Base-by-base conservation (phyloP, 2,329 filamentous ascomycete genomes). In the Calonectria pseudoreteaudii region DNA sequence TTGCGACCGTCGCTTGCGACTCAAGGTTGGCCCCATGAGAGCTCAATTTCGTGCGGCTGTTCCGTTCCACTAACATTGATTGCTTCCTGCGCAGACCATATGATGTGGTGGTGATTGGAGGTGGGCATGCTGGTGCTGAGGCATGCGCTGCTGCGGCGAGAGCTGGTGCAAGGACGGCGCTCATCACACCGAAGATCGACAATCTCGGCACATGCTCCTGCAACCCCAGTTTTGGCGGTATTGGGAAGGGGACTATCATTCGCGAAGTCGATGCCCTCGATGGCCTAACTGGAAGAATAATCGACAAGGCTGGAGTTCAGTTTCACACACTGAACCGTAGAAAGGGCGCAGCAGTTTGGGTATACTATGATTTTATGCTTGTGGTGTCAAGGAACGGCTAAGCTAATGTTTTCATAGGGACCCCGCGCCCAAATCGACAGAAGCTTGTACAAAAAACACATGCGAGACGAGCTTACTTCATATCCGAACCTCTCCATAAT, bases 221-320 rank as follows among this genome's bases (percentile, higher is more conserved):
- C 86, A 98, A 98, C 83, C 96, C 96, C 2, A 98, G 95, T 76
- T 98, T 99, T 82, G 97, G 97, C 49, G 97, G 97, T n/a, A 98
- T 99, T 79, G 97, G 97, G 56, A 99, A 99, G 84, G 97, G 97
- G 20, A 98, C 95, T 13, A 98, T 99, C 88, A 88, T 99, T 66
- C 93, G 96, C 52, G 97, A 99, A 85, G 93, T 99, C 38, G 97
- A 99, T 86, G 97, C 97, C 0, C 88, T 99, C 73, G 97, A 98
- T 81, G 97, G 97, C 0, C 87, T 99, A 26, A 93, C 95, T 0
- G 96, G 95, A 0, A 91, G 95, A 44, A 93, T 98, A 28, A 95
- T 98, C 73, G 97, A 99, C 86, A 96, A 97, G 83, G 94, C 97
- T 4, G 97, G 95, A 8, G 91, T 98, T n/a, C 96, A 98, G 83